These are phyloP conservation scores for Wickerhamomyces bisporus DNA, from an alignment of 805 yeast genomes.

Conservation along the genomic window DNA sequence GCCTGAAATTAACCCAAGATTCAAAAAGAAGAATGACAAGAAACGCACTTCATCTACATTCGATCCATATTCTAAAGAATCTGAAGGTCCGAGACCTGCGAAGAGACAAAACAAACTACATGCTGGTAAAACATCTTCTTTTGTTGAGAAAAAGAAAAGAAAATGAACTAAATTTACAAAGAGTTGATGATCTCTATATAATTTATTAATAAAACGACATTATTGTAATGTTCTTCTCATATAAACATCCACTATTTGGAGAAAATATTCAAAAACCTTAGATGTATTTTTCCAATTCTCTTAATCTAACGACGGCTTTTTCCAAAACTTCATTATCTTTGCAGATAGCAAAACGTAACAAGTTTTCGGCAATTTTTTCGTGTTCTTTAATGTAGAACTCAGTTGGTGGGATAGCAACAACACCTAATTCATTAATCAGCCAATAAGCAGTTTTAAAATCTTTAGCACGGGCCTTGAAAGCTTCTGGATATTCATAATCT, in stretches of 20 bases:
- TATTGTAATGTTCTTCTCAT: too few relatives aligned
- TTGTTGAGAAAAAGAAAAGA: slow-evolving; percentile 16
- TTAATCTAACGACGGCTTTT: slow-evolving; percentile 75
- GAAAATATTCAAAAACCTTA: too few relatives aligned
- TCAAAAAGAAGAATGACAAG: slow-evolving; percentile 19
- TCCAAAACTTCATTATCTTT: slow-evolving; percentile 78
- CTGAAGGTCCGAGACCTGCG: slow-evolving; percentile 50
- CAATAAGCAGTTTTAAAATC: slow-evolving; percentile 91
- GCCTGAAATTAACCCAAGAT: slow-evolving; percentile 11
- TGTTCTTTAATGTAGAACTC: slow-evolving; percentile 76
- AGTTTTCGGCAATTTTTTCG: slow-evolving; percentile 73
- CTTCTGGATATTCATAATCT: slow-evolving; percentile 67
- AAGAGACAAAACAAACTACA: slow-evolving; percentile 30
- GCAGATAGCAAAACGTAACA: slow-evolving; percentile 93
- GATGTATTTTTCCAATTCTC: slow-evolving; percentile 62
- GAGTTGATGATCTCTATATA: not conserved
- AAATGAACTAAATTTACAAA: not conserved
- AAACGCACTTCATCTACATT: slow-evolving; percentile 37
- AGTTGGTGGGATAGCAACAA: slow-evolving; percentile 96
- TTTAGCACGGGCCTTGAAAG: slow-evolving; percentile 60
- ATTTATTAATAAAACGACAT: not conserved
- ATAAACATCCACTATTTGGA: too few relatives aligned
- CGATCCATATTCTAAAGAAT: slow-evolving; percentile 52
- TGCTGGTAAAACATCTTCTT: slow-evolving; percentile 20
- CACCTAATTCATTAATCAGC: slow-evolving; percentile 89